Evolutionary conservation across 441 rosid genomes (phyloP), one percentile per base, ranked within the genome.

Genomic region (Pelargonium australe): DNA sequence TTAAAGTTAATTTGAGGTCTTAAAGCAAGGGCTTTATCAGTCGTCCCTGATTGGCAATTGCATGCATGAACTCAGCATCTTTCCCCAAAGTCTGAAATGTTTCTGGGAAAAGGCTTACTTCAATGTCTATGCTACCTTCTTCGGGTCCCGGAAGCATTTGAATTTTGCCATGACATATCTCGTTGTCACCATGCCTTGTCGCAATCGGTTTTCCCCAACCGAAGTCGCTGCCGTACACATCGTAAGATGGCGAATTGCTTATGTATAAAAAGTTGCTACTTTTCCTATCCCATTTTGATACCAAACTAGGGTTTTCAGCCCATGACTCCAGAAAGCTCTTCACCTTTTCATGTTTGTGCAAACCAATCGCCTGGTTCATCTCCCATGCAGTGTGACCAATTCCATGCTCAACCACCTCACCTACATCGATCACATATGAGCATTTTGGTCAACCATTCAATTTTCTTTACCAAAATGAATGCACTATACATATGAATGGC

Each of bases 11-110:
- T 23, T 23, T 23, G 1, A 2, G 25, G 25, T 0, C 25, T 2
- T 23, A 23, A 23, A 23, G 25, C 25, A 23, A 23, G 25, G 25
- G 25, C 2, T 23, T 23, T 23, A 23, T 23, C 25, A 23, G 25
- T 23, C 25, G 25, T 0, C 25, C 25, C 25, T 12, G 5, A n/a
- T n/a, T n/a, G n/a, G n/a, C n/a, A n/a, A 49, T 14, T 12, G 55
- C 55, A 49, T n/a, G 16, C 55, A 49, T 49, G 55, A 49, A 49
- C 55, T 49, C 55, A 49, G 14, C 14, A 49, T 49, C 55, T 49
- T 49, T 5, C 5, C 55, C 55, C 55, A 49, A 12, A 49, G 14
- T 14, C 16, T 49, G 16, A 0, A 11, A 14, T 1, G 55, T 49
- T 12, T 12, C 55, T 14, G 55, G 55, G 55, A 49, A 49, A 49